Base-by-base conservation (phyloP, 768 basidiomycete species). In the Pleurotus salmoneostramineus region DNA sequence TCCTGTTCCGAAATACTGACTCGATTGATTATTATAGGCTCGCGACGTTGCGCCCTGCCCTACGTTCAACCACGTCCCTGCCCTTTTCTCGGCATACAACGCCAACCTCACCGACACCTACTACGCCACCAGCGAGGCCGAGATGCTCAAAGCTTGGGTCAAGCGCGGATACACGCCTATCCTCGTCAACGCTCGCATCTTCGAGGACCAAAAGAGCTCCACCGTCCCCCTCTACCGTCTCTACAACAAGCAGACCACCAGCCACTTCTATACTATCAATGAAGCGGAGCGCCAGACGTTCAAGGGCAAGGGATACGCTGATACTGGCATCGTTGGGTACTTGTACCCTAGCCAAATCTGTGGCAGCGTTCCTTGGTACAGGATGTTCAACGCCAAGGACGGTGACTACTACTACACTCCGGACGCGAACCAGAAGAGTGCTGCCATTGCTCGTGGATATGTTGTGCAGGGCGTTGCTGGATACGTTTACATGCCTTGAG, bases 181-280 rank as follows among this genome's bases (percentile, higher is more conserved):
- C 44, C 31, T 46, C 43, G 44, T 34, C 44, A 56, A 46, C 8
- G 56, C 56, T n/a, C 56, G 56, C 44, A 61, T 62, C 61, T 62
- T 57, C 42, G n/a, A 58, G 40, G 56, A 40, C 37, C 57, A 51
- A 54, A 48, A 49, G 37, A 33, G 47, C 32, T 55, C 44, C 21
- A 63, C 57, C 31, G 47, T 56, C 47, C 58, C 62, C 5, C 47
- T 63, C 27, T 62, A 58, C 51, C 62, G 61, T 43, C 46, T 61
- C 43, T 63, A 59, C 44, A 63, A 59, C 58, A 40, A 43, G 27
- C 6, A 31, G 6, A 5, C n/a, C 21, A 33, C 46, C 11, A 45
- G 55, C 50, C 57, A 61, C 54, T 61, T 59, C 36, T 63, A 59
- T 42, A 63, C 62, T 52, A 61, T 51, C 31, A 52, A 59, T 35